Evolutionary conservation across 2,329 filamentous ascomycete species (phyloP).

Genomic region (Fusarium xylarioides): DNA sequence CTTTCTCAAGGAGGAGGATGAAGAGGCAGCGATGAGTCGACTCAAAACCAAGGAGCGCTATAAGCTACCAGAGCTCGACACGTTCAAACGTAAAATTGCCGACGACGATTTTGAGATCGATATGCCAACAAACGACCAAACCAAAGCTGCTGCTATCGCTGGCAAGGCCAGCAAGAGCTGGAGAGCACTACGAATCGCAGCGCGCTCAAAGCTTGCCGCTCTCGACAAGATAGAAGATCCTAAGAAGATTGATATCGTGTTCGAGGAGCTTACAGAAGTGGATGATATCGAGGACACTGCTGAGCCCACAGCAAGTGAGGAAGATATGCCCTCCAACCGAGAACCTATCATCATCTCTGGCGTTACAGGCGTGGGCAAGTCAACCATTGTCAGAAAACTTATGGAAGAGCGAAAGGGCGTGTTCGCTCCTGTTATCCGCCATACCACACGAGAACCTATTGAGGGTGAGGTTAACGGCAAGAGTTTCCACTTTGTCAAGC

Average conservation of each 20-base stretch:
- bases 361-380: slow-evolving; percentile 69
- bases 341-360: slow-evolving; percentile 74
- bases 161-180: slow-evolving; percentile 89
- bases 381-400: slow-evolving; percentile 69
- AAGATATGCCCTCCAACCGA: slow-evolving; percentile 57
- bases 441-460: slow-evolving; percentile 61
- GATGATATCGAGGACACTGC: slow-evolving; percentile 50
- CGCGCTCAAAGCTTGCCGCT: slow-evolving; percentile 74
- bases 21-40: slow-evolving; percentile 68
- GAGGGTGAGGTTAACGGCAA: slow-evolving; percentile 63
- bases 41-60: slow-evolving; percentile 74
- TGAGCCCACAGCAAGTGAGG: slow-evolving; percentile 45
- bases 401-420: slow-evolving; percentile 70
- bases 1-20: slow-evolving; percentile 77
- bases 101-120: slow-evolving; percentile 87
- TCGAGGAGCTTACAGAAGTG: slow-evolving; percentile 57
- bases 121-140: slow-evolving; percentile 73
- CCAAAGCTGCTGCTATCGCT: slow-evolving; percentile 66
- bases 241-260: slow-evolving; percentile 71
- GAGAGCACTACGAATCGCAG: slow-evolving; percentile 85
- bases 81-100: slow-evolving; percentile 77
- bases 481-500: slow-evolving; percentile 65
- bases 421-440: slow-evolving; percentile 67
- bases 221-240: slow-evolving; percentile 92
- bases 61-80: slow-evolving; percentile 73